Evolutionary conservation across 2,329 filamentous ascomycete species (phyloP).

Genomic region (Neofusicoccum parvum): DNA sequence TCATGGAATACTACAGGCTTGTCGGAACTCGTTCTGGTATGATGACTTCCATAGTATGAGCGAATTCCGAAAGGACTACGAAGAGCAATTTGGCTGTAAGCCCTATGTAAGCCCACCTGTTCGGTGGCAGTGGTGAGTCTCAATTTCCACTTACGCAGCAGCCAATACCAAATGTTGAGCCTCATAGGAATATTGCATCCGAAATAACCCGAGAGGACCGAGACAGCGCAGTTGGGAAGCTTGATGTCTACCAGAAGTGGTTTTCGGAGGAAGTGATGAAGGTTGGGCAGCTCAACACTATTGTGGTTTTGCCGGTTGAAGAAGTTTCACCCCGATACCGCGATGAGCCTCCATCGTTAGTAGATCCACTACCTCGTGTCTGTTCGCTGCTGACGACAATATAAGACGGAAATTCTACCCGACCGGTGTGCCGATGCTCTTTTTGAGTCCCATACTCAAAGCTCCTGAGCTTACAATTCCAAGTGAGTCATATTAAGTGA

Average conservation of each 20-base stretch:
- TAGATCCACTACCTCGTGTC: neutral
- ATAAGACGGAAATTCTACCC: conserved; percentile 2
- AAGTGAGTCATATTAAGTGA: neutral
- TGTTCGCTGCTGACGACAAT: too few relatives aligned
- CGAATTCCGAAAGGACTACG: conserved; percentile 25
- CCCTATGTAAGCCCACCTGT: conserved; percentile 26
- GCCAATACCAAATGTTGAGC: neutral
- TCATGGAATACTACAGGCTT: neutral
- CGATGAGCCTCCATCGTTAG: conserved; percentile 11
- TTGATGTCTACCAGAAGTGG: conserved; percentile 20
- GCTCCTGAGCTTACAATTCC: conserved; percentile 19
- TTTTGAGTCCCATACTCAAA: conserved; percentile 17
- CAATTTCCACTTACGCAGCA: neutral
- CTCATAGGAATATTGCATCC: conserved; percentile 8
- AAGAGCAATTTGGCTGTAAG: conserved; percentile 10
- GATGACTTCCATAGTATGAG: conserved; percentile 27
- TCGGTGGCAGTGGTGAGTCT: conserved; percentile 24
- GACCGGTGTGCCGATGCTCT: conserved; percentile 9
- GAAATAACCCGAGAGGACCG: conserved; percentile 8
- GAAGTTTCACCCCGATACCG: conserved; percentile 26
- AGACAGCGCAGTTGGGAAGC: conserved; percentile 8
- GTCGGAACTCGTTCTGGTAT: conserved; percentile 25
- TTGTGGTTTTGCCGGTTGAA: conserved; percentile 26
- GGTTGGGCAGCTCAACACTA: neutral
- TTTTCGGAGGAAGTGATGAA: conserved; percentile 22